phyloP scores from a whole-genome alignment of 352 stramenopile species.

The Phytopythium delawarense region DNA sequence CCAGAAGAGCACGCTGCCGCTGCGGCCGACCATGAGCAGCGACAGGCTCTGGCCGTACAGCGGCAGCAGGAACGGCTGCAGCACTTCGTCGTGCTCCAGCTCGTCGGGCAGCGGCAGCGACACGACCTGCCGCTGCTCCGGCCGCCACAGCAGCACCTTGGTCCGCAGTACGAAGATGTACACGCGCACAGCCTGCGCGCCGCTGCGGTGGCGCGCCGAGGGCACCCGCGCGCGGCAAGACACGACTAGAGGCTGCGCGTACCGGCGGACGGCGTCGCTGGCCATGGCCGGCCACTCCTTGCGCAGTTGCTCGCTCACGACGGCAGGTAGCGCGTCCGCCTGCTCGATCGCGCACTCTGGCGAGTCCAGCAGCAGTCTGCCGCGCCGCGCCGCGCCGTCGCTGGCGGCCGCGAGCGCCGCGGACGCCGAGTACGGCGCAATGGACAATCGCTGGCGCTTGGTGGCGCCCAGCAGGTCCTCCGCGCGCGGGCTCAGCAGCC shows the following conservation, averaged over 20 bases:
- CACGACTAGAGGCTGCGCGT: conserved; percentile 13
- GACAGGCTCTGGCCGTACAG: conserved; percentile 62
- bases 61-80: conserved; percentile 66
- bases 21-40: conserved; percentile 61
- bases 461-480: conserved; percentile 27
- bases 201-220: conserved; percentile 41
- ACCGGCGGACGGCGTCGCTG: conserved; percentile 9
- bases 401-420: conserved; percentile 11
- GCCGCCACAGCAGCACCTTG: conserved; percentile 67
- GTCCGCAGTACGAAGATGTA: conserved; percentile 51
- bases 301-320: conserved; percentile 44
- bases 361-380: conserved; percentile 48
- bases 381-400: not conserved
- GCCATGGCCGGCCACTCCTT: conserved; percentile 27
- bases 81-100: conserved; percentile 34
- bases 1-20: conserved; percentile 74
- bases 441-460: conserved; percentile 62
- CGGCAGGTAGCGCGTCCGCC: conserved; percentile 31
- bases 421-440: conserved; percentile 5
- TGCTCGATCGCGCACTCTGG: conserved; percentile 47
- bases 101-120: conserved; percentile 54
- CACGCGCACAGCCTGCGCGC: conserved; percentile 49
- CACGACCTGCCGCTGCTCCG: conserved; percentile 39
- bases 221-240: conserved; percentile 39
- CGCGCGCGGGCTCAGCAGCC: conserved; percentile 29